Evolutionary conservation across 768 basidiomycete species (phyloP).

Genomic region (Calvatia gigantea): DNA sequence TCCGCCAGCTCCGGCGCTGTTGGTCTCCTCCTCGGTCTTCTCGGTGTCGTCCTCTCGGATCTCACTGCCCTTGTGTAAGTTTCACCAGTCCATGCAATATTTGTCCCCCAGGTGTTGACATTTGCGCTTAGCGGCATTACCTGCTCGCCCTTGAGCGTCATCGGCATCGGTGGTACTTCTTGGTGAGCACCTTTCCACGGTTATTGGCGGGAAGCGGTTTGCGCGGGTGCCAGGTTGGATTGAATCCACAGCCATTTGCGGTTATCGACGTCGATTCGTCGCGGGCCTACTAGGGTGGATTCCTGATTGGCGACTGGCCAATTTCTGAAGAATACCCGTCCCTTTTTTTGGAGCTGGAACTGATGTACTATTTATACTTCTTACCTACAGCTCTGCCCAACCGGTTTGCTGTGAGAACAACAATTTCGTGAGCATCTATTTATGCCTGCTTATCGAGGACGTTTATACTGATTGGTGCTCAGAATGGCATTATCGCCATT

Average conservation of each 20-base stretch:
- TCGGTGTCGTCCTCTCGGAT: constrained; percentile 24
- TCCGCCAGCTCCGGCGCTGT: constrained; percentile 17
- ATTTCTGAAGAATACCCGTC: neutral
- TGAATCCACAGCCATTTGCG: neutral
- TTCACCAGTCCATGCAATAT: neutral
- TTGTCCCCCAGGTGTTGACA: constrained; percentile 9
- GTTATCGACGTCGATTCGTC: neutral
- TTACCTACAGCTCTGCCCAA: constrained; percentile 20
- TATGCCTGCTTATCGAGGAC: neutral
- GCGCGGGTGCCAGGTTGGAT: neutral
- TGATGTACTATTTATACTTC: neutral
- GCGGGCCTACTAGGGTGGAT: neutral
- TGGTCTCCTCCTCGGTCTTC: constrained; percentile 24
- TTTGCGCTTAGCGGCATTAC: constrained; percentile 21
- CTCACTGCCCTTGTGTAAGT: constrained; percentile 26
- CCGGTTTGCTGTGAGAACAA: constrained; percentile 36
- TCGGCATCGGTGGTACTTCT: constrained; percentile 24
- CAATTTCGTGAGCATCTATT: constrained; percentile 27
- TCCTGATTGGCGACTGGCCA: neutral
- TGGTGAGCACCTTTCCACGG: constrained; percentile 15
- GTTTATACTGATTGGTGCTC: neutral
- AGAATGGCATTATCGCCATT: constrained; percentile 33
- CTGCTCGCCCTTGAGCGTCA: constrained; percentile 28
- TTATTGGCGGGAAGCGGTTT: neutral
- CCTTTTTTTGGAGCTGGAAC: neutral